These are phyloP conservation scores for Gyrodon lividus DNA, from an alignment of 768 basidiomycete genomes.

Conservation along the genomic window DNA sequence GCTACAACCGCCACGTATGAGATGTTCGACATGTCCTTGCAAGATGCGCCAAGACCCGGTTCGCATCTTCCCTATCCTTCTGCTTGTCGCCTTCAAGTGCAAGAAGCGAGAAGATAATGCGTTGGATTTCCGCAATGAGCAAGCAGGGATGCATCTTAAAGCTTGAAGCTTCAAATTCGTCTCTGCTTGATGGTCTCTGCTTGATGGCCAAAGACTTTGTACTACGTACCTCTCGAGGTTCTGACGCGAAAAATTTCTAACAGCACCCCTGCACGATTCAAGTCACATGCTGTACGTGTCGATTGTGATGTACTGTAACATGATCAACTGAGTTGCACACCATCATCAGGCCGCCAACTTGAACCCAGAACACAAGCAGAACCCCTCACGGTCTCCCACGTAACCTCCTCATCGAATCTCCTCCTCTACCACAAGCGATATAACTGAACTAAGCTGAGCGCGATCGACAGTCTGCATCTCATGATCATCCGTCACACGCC, in stretches of 20 bases:
- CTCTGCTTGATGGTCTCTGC: too few relatives aligned
- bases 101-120: not conserved
- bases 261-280: too few relatives aligned
- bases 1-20: not conserved
- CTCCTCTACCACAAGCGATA: not conserved
- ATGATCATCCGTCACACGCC: conserved; percentile 5
- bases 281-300: too few relatives aligned
- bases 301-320: too few relatives aligned
- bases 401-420: not conserved
- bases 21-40: not conserved
- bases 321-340: too few relatives aligned
- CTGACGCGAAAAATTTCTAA: too few relatives aligned
- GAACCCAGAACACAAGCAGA: too few relatives aligned
- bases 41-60: not conserved
- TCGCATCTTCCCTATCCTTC: not conserved
- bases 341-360: too few relatives aligned
- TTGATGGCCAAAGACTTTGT: too few relatives aligned
- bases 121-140: not conserved
- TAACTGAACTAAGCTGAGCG: not conserved
- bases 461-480: not conserved
- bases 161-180: too few relatives aligned
- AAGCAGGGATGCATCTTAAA: not conserved
- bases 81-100: not conserved
- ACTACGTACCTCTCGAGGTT: too few relatives aligned
- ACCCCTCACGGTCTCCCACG: too few relatives aligned